These are phyloP conservation scores for Acer campestre DNA, from an alignment of 345 rosid genomes.

Conservation along the genomic window DNA sequence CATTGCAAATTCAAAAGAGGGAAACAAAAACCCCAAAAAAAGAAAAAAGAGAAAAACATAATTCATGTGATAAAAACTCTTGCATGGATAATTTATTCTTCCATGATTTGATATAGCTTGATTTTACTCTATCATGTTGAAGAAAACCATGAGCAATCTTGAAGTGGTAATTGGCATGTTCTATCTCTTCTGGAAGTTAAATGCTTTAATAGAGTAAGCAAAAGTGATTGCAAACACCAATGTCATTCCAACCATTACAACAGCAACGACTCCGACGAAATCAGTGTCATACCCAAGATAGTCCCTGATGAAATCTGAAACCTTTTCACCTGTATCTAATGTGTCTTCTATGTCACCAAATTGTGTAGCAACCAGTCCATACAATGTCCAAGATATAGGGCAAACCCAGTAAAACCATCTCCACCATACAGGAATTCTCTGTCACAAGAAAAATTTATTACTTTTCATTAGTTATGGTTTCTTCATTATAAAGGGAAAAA, in stretches of 20 bases:
- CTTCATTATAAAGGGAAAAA: not conserved
- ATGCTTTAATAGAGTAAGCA: conserved; percentile 65
- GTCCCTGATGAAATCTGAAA: conserved; percentile 50
- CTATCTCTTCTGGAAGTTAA: conserved; percentile 78
- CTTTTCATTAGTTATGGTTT: not conserved
- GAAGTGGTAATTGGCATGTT: not conserved
- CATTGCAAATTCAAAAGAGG: not conserved
- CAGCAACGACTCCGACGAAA: conserved; percentile 55
- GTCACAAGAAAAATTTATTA: conserved; percentile 17
- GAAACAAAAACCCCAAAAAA: no score
- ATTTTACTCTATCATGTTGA: not conserved
- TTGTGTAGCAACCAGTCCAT: conserved; percentile 58
- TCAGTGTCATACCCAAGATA: conserved; percentile 66
- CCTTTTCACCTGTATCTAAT: conserved; percentile 48
- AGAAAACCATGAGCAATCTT: not conserved
- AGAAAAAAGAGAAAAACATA: not conserved
- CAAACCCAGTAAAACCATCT: conserved; percentile 69
- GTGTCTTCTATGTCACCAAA: conserved; percentile 47
- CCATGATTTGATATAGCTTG: not conserved
- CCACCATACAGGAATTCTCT: conserved; percentile 75
- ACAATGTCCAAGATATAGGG: conserved; percentile 58
- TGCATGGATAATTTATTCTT: not conserved
- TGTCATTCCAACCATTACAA: conserved; percentile 46
- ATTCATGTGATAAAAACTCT: not conserved
- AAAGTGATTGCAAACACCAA: conserved; percentile 65